Evolutionary conservation across 2,329 filamentous ascomycete species (phyloP).

Genomic region (Arthrinium puccinioides): DNA sequence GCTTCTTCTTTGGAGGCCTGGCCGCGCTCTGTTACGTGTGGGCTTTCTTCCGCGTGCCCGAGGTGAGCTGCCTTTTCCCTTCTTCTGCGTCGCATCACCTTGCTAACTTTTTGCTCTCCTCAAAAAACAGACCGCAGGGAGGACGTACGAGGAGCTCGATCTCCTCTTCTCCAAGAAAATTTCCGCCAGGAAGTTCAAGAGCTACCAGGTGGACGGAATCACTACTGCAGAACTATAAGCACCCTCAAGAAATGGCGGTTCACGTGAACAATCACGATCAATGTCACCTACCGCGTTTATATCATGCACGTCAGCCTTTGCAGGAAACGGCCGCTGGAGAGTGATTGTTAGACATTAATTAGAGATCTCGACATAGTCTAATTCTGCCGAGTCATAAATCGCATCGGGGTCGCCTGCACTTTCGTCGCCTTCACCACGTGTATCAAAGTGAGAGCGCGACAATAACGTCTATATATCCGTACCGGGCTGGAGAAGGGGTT

Average conservation of each 20-base stretch:
- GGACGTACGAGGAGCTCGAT: constrained; percentile 24
- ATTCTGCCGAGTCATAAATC: too few species aligned
- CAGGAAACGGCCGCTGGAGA: too few species aligned
- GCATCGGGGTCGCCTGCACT: too few species aligned
- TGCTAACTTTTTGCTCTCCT: background rate
- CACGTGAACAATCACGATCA: too few species aligned
- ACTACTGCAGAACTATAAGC: background rate
- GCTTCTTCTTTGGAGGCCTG: constrained; percentile 32
- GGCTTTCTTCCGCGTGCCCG: constrained; percentile 26
- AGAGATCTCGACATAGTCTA: too few species aligned
- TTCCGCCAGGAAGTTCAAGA: constrained; percentile 23
- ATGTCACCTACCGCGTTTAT: too few species aligned
- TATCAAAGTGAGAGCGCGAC: background rate
- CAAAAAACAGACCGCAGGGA: constrained; percentile 6
- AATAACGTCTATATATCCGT: background rate
- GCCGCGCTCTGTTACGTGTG: constrained; percentile 27
- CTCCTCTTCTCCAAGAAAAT: constrained; percentile 21
- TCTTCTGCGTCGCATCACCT: background rate
- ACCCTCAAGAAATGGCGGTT: too few species aligned
- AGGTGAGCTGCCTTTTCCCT: constrained; percentile 5
- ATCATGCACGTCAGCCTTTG: too few species aligned
- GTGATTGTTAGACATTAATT: too few species aligned
- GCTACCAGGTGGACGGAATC: constrained; percentile 16
- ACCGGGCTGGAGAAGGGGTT: constrained; percentile 12
- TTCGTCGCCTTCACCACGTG: too few species aligned